Conservation (phyloP, 306 rosid species). For the Carpinus fangiana region DNA sequence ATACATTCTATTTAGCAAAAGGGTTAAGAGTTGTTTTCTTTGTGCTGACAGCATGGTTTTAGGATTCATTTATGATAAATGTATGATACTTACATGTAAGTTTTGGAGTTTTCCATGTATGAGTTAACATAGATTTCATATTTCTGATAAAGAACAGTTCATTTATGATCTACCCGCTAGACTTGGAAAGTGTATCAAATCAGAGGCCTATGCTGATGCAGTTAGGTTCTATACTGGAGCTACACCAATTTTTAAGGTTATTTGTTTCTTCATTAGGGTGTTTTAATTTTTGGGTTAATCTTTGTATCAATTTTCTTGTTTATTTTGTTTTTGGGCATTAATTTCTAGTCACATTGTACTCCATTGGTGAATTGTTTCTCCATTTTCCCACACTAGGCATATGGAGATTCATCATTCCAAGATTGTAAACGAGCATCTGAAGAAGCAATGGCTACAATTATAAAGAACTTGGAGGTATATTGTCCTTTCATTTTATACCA, state of each 20-base stretch:
- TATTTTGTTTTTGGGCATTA: conserved; percentile 4
- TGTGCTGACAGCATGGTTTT: not conserved
- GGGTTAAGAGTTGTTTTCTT: not conserved
- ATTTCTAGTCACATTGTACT: not conserved
- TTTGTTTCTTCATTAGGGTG: conserved; percentile 16
- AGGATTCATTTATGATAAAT: not conserved
- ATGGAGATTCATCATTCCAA: conserved; percentile 88
- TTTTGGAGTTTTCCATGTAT: conserved; percentile 4
- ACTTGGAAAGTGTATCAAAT: conserved; percentile 82
- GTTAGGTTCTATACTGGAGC: conserved; percentile 90
- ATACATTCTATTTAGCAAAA: not conserved
- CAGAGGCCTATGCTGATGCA: conserved; percentile 89
- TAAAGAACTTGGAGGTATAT: conserved; percentile 74
- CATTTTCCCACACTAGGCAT: conserved; percentile 50
- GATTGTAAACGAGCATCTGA: conserved; percentile 93
- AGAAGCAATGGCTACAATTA: conserved; percentile 71
- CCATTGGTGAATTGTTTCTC: conserved; percentile 23
- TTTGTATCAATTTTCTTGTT: conserved; percentile 13
- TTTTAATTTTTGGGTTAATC: conserved; percentile 25
- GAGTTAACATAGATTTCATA: conserved; percentile 28
- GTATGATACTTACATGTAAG: not conserved
- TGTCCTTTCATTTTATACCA: conserved; percentile 22
- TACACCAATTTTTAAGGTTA: conserved; percentile 88
- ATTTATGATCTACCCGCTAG: conserved; percentile 93
- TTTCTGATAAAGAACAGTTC: conserved; percentile 63